Evolutionary conservation across 176 grass and related monocot genomes (phyloP), one percentile per base, ranked within the genome.

Genomic region (Guadua angustifolia): DNA sequence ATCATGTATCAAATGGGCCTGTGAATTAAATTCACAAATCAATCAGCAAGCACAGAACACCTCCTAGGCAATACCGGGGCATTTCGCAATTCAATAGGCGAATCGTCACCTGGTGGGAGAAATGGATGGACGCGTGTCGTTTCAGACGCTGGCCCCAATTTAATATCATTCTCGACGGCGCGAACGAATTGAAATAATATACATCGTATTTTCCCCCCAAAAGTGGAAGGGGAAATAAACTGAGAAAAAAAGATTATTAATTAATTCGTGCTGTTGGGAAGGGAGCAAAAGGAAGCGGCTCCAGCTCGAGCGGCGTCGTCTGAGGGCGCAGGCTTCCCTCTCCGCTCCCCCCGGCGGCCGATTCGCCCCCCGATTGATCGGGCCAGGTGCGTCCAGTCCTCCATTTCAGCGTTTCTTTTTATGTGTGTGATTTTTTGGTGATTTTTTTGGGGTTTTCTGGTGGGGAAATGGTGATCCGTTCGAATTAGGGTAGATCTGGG

Each of bases 401-500:
- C 35, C 10, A 4, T 68, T 84, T 67, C n/a, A 9, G 2, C 5
- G 8, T 29, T 26, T n/a, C n/a, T n/a, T 39, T 18, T 53, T 65
- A 25, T 18, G 19, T 17, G 19, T 14, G 5, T n/a, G 55, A 18
- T 62, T 46, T 49, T 61, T 50, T 61, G 8, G 26, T 83, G 70
- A 38, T 13, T 44, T n/a, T 67, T 43, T 32, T 15, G 13, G 18
- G 52, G 33, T 7, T 57, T 58, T 40, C 0, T 51, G 44, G 29
- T 66, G 45, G 9, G 15, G 33, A 33, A 49, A 10, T 8, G 5
- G 44, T 29, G 71, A 75, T 66, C 45, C 40, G 72, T 76, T 59
- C 22, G 24, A 13, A 51, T 83, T 11, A 46, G 72, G 29, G 45
- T 18, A 74, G 71, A 83, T 75, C 71, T 83, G 44, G 47, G 52